phyloP scores from a whole-genome alignment of 805 yeast genomes.

The Lachancea fermentati region DNA sequence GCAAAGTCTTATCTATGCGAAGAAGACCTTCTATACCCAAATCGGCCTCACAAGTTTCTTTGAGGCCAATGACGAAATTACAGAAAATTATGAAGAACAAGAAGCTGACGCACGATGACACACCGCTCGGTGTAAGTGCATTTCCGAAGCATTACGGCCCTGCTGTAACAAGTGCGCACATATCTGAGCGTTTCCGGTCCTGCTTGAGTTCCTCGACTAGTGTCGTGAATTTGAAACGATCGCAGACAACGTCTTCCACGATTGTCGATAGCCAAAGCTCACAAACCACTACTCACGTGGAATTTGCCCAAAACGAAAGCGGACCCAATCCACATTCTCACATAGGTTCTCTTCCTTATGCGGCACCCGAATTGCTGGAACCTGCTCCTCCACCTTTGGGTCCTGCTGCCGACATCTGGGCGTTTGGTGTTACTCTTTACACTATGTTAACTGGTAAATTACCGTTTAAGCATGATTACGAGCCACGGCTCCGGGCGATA shows the following conservation, averaged over 20 bases:
- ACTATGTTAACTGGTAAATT: slow-evolving; percentile 67
- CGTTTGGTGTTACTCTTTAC: slow-evolving; percentile 73
- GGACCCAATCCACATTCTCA: slow-evolving; percentile 55
- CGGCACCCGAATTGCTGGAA: slow-evolving; percentile 71
- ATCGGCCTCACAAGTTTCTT: slow-evolving; percentile 24
- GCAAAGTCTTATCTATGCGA: slow-evolving; percentile 8
- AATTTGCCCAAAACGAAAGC: no score
- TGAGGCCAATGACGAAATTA: slow-evolving; percentile 9
- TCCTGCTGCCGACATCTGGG: slow-evolving; percentile 83
- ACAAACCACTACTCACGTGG: background rate
- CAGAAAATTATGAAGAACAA: slow-evolving; percentile 26
- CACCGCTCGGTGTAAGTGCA: slow-evolving; percentile 27
- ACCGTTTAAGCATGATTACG: slow-evolving; percentile 82
- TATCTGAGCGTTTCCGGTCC: slow-evolving; percentile 1
- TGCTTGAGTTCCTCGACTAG: background rate
- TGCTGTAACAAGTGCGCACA: slow-evolving; percentile 18
- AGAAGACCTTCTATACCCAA: slow-evolving; percentile 32
- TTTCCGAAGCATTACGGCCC: slow-evolving; percentile 29
- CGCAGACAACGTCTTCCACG: no score
- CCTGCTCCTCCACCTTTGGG: slow-evolving; percentile 58
- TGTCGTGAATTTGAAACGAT: no score
- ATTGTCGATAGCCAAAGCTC: no score
- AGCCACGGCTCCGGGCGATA: slow-evolving; percentile 69
- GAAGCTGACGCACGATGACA: slow-evolving; percentile 31
- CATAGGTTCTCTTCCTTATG: slow-evolving; percentile 89